Base-by-base conservation (phyloP, 2,329 filamentous ascomycete genomes). In the Xylariaceae sp. region DNA sequence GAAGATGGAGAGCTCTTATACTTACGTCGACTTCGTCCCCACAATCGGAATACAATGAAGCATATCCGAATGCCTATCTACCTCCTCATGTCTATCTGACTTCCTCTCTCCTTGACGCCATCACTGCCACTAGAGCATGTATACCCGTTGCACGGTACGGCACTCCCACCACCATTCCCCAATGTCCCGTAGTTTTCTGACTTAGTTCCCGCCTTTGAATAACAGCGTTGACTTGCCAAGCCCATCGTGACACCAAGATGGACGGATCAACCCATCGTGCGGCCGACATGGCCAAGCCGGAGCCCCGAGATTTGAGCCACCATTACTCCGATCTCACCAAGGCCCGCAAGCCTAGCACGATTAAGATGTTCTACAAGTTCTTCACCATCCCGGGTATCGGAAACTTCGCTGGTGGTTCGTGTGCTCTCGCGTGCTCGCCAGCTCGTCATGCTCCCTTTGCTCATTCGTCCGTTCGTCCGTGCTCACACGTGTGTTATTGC, bases 361-460 rank as follows among this genome's bases (percentile, higher is more conserved):
- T 95, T 69, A 96, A 96, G 75, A 67, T 79, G 36, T 89, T 92
- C 70, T 96, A 96, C 77, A 90, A 89, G 71, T 95, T 89, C 72
- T 94, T 94, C 63, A 58, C 68, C 61, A 81, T 84, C 48, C 82
- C 82, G 0, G 79, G 80, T n/a, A 80, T 85, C 56, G 76, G 74
- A 30, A 85, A 86, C 61, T 64, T 86, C 43, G 81, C 82, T 53
- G 83, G 83, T 60, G 83, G 82, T 85, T 68, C 42, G 64, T 63
- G 59, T 34, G 43, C 30, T 12, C 5, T 29, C 39, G 34, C 21
- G 22, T 19, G 26, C 43, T 30, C 15, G 12, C 15, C 12, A 4
- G n/a, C 36, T 37, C 6, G 9, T 15, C 12, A 18, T 18, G 36
- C 36, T 37, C 36, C 12, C 36, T 37, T 18, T 16, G n/a, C 9